Evolutionary conservation across 2,329 filamentous ascomycete species (phyloP).

Genomic region (Colletotrichum sp.): DNA sequence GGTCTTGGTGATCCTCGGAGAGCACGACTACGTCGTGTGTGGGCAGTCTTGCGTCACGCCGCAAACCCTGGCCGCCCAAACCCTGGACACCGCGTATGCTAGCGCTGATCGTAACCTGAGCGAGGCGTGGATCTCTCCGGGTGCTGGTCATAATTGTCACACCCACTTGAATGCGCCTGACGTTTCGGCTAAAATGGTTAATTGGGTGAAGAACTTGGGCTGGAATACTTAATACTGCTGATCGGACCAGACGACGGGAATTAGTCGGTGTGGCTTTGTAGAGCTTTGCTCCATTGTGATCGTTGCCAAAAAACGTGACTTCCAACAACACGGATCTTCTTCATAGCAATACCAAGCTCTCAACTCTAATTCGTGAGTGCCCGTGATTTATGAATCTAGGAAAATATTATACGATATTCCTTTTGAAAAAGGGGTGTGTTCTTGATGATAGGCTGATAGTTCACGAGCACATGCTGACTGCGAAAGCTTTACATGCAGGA

Average conservation of each 20-base stretch:
- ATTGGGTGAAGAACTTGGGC: not conserved
- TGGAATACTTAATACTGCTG: not conserved
- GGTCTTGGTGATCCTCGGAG: not conserved
- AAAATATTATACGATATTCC: not conserved
- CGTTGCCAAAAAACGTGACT: not conserved
- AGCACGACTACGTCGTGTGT: not conserved
- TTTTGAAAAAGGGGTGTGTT: fast-evolving
- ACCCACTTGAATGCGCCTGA: not conserved
- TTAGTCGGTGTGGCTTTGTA: not conserved
- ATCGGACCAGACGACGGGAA: not conserved
- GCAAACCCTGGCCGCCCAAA: not conserved
- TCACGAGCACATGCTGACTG: not conserved
- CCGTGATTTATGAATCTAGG: not conserved
- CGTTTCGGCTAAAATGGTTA: not conserved
- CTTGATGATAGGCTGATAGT: not conserved
- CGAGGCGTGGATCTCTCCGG: not conserved
- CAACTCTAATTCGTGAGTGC: not conserved
- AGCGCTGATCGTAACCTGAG: not conserved
- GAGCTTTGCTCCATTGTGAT: not conserved
- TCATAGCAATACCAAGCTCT: not conserved
- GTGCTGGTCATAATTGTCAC: not conserved
- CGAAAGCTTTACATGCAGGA: fast-evolving
- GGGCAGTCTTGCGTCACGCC: not conserved
- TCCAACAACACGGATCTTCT: not conserved
- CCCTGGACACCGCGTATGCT: not conserved